A percentile compares a stretch with the other conserved stretches of the same genome.
phyloP scores from a whole-genome alignment of 768 basidiomycete genomes.

The Tephrocybe sp. region DNA sequence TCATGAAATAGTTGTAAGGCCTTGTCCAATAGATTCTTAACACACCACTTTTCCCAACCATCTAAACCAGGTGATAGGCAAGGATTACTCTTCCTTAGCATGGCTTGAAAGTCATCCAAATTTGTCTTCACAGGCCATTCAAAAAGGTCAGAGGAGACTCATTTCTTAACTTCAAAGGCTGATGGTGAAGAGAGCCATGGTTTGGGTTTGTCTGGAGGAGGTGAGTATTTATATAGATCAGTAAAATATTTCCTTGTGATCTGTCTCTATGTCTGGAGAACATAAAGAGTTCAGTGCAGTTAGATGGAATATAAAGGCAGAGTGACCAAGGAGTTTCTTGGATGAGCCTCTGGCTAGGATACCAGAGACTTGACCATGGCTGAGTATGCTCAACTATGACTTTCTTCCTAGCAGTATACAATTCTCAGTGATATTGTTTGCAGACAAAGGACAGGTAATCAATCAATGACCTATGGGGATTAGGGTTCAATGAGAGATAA shows the following conservation, averaged over 20 bases:
- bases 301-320: conserved; percentile 5
- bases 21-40: conserved; percentile 6
- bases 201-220: conserved; percentile 15
- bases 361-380: neutral
- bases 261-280: conserved; percentile 6
- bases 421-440: conserved; percentile 1
- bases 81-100: conserved; percentile 11
- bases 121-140: neutral
- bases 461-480: too few species aligned
- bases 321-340: neutral
- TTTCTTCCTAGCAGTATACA: conserved; percentile 10
- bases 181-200: conserved; percentile 24
- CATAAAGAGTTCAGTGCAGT: conserved; percentile 8
- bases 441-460: too few species aligned
- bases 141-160: neutral
- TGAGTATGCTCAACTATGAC: neutral
- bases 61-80: conserved; percentile 6
- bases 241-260: conserved; percentile 19
- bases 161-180: neutral
- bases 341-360: conserved; percentile 3
- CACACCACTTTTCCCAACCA: conserved; percentile 15
- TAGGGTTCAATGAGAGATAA: neutral
- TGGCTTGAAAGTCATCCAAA: conserved; percentile 8
- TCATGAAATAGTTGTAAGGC: conserved; percentile 11
- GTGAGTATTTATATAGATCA: conserved; percentile 11